phyloP scores from a whole-genome alignment of 306 rosid genomes.

The Ceratonia siliqua region DNA sequence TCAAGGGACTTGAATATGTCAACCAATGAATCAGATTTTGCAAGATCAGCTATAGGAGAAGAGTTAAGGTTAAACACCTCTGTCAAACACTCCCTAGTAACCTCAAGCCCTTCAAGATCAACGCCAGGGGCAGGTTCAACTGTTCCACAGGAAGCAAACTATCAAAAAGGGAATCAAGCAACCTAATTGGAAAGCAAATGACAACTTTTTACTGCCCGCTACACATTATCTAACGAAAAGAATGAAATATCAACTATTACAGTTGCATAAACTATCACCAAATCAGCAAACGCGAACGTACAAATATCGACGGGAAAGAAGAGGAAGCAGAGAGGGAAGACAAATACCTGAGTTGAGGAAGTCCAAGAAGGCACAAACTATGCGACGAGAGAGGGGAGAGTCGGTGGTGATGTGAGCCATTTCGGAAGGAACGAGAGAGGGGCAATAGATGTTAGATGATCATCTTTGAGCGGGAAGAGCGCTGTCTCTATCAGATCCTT shows the following conservation, averaged over 20 bases:
- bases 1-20: constrained; percentile 67
- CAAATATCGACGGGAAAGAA: not conserved
- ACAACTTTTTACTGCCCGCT: not conserved
- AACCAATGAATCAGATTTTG: constrained; percentile 52
- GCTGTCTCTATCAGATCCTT: constrained; percentile 7
- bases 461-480: not conserved
- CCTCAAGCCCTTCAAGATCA: constrained; percentile 82
- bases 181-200: not conserved
- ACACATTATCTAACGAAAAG: not conserved
- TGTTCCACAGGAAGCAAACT: constrained; percentile 39
- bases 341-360: constrained; percentile 68
- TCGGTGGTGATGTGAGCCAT: constrained; percentile 63
- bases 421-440: not conserved
- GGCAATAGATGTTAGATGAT: not conserved
- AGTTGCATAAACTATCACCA: not conserved
- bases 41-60: constrained; percentile 37
- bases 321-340: not conserved
- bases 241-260: no score
- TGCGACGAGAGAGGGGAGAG: constrained; percentile 76
- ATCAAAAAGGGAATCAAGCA: not conserved
- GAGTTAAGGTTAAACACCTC: constrained; percentile 69
- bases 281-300: not conserved
- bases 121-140: constrained; percentile 70
- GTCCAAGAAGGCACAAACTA: constrained; percentile 73
- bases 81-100: constrained; percentile 75